A percentile compares a stretch with the other conserved stretches of the same genome.
Evolutionary conservation across 2,329 filamentous ascomycete genomes (phyloP).

Genomic region (Alternaria sp.): DNA sequence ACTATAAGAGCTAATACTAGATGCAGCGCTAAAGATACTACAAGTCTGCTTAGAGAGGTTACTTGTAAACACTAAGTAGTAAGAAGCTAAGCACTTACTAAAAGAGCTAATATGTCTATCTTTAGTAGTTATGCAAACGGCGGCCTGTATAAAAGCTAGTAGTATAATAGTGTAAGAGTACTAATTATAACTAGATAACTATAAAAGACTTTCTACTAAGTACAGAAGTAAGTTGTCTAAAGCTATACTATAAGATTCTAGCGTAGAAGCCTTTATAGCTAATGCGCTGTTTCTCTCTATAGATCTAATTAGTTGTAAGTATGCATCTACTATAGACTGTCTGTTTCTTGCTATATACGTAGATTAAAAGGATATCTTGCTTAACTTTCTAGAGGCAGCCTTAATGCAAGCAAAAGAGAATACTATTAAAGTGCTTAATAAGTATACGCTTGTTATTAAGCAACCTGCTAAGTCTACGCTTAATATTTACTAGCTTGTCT

Average conservation of each 20-base stretch:
- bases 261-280: slow-evolving; percentile 52
- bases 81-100: slow-evolving; percentile 25
- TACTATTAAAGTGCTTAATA: slow-evolving; percentile 25
- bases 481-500: slow-evolving; percentile 27
- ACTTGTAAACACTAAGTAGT: slow-evolving; percentile 17
- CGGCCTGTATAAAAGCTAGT: slow-evolving; percentile 26
- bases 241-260: slow-evolving; percentile 31
- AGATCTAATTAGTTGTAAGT: slow-evolving; percentile 33
- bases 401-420: slow-evolving; percentile 18
- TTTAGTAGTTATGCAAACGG: slow-evolving; percentile 31
- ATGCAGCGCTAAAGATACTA: slow-evolving; percentile 30
- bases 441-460: slow-evolving; percentile 23
- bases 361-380: slow-evolving; percentile 29
- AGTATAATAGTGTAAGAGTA: slow-evolving; percentile 24
- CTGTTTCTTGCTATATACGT: slow-evolving; percentile 55
- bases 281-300: slow-evolving; percentile 56
- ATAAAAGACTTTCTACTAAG: background rate
- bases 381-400: slow-evolving; percentile 28
- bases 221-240: slow-evolving; percentile 48
- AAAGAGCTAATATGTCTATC: slow-evolving; percentile 31
- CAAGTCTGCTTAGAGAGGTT: slow-evolving; percentile 21
- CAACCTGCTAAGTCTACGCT: slow-evolving; percentile 18
- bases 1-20: slow-evolving; percentile 25
- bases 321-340: slow-evolving; percentile 47
- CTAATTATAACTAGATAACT: slow-evolving; percentile 10